Conservation (phyloP, 2,329 filamentous ascomycete species). For the Hymenoscyphus albidus region DNA sequence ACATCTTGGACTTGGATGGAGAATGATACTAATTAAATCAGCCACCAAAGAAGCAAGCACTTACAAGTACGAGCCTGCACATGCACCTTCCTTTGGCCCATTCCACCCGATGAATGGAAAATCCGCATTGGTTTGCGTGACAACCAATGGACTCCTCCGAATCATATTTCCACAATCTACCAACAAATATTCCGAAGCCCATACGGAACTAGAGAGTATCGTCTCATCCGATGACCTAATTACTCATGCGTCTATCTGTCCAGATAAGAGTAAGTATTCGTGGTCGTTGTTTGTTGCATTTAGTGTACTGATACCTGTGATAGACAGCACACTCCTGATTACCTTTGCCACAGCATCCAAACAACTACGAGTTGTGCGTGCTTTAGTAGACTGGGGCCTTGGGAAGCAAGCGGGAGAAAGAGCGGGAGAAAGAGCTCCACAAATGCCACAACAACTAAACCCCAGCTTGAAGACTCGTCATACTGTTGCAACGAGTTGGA, state of each 20-base stretch:
- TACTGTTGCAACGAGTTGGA: slow-evolving; percentile 55
- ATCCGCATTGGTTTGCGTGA: slow-evolving; percentile 73
- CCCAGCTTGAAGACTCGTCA: slow-evolving; percentile 53
- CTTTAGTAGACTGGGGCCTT: slow-evolving; percentile 70
- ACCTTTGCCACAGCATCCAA: slow-evolving; percentile 66
- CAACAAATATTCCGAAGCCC: slow-evolving; percentile 66
- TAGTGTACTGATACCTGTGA: not conserved
- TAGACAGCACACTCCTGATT: slow-evolving; percentile 51
- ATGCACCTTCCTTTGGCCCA: slow-evolving; percentile 64
- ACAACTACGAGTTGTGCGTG: slow-evolving; percentile 69
- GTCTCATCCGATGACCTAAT: slow-evolving; percentile 70
- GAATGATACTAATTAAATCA: slow-evolving; percentile 52
- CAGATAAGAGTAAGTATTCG: slow-evolving; percentile 61
- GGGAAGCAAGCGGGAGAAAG: slow-evolving; percentile 50
- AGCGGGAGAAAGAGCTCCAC: slow-evolving; percentile 39
- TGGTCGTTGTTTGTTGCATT: not conserved
- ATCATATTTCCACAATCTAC: slow-evolving; percentile 75
- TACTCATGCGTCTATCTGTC: slow-evolving; percentile 72
- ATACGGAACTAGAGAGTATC: slow-evolving; percentile 70
- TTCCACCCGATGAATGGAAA: slow-evolving; percentile 68
- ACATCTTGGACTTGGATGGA: slow-evolving; percentile 28
- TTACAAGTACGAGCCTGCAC: slow-evolving; percentile 68
- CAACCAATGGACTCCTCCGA: slow-evolving; percentile 67
- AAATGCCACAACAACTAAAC: slow-evolving; percentile 45
- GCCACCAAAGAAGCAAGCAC: slow-evolving; percentile 56